These are phyloP conservation scores for Clathrospora elynae DNA, from an alignment of 2,329 filamentous ascomycete species.

Conservation along the genomic window DNA sequence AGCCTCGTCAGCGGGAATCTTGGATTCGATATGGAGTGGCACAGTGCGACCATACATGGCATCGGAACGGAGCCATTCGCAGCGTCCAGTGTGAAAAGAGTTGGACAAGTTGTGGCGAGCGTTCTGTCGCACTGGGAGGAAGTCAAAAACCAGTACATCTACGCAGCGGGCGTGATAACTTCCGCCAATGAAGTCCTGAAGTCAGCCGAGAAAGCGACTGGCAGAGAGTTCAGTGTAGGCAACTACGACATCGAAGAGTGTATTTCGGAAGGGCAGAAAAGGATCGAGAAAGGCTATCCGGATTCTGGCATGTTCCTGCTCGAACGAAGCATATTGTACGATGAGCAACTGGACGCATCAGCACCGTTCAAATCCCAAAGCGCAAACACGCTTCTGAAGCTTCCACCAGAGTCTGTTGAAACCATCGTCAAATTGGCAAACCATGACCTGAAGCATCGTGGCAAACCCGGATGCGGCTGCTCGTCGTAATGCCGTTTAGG, in stretches of 20 bases:
- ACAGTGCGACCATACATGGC: slow-evolving; percentile 48
- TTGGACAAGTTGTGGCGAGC: slow-evolving; percentile 35
- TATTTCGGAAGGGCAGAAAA: slow-evolving; percentile 41
- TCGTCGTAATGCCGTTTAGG: slow-evolving; percentile 18
- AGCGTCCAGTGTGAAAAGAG: slow-evolving; percentile 42
- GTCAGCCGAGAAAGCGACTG: slow-evolving; percentile 35
- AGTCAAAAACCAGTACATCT: slow-evolving; percentile 46
- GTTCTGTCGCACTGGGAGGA: slow-evolving; percentile 40
- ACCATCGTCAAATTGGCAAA: slow-evolving; percentile 25
- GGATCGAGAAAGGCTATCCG: slow-evolving; percentile 46
- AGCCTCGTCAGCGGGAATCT: slow-evolving; percentile 42
- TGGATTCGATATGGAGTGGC: slow-evolving; percentile 49
- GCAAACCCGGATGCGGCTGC: slow-evolving; percentile 44
- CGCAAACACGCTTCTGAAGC: slow-evolving; percentile 23
- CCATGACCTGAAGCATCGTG: slow-evolving; percentile 27
- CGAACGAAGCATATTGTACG: slow-evolving; percentile 47
- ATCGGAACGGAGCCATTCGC: slow-evolving; percentile 44
- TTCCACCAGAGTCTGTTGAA: slow-evolving; percentile 27
- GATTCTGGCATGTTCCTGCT: slow-evolving; percentile 49
- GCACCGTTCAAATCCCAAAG: slow-evolving; percentile 35
- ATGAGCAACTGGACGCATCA: slow-evolving; percentile 32
- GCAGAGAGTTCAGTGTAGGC: slow-evolving; percentile 39
- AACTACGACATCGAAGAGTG: slow-evolving; percentile 43
- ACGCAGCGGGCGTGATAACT: slow-evolving; percentile 40
- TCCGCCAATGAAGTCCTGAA: slow-evolving; percentile 41